A percentile compares a stretch with the other conserved stretches of the same genome.
phyloP scores from a whole-genome alignment of 139 green algal genomes.

The Chlorella sp. region DNA sequence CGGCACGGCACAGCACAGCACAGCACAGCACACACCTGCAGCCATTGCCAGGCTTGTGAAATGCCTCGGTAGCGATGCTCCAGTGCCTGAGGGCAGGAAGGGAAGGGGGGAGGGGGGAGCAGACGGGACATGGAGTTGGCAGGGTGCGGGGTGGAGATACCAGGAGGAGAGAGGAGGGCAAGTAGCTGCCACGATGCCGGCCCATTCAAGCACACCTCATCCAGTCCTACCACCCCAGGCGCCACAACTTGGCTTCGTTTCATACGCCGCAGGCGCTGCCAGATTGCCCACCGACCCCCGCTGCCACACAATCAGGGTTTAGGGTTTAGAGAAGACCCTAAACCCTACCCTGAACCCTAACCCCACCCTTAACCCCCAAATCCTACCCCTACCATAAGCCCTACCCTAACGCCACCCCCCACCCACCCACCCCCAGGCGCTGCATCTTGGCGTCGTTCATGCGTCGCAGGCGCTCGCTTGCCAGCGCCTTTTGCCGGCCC shows the following conservation, averaged over 20 bases:
- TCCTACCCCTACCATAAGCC: too few species aligned
- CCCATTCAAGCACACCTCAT: too few species aligned
- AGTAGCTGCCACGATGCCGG: too few species aligned
- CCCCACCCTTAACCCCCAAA: too few species aligned
- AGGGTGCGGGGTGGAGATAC: not conserved
- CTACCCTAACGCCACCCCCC: not conserved
- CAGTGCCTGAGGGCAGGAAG: conserved; percentile 43
- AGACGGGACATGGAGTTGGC: not conserved
- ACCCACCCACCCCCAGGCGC: conserved; percentile 32
- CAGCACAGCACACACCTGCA: conserved; percentile 28
- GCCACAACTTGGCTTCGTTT: too few species aligned
- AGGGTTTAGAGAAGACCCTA: too few species aligned
- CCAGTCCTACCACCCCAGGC: too few species aligned
- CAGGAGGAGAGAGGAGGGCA: not conserved
- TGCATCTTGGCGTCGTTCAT: conserved; percentile 46
- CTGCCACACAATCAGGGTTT: too few species aligned
- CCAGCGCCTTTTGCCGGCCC: not conserved
- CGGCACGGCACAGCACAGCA: too few species aligned
- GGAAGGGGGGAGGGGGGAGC: not conserved
- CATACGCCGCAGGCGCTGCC: too few species aligned
- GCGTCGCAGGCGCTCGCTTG: conserved; percentile 31
- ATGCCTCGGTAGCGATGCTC: conserved; percentile 35
- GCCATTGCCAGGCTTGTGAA: conserved; percentile 40
- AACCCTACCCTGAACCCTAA: too few species aligned
- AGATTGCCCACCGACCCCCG: too few species aligned